Evolutionary conservation across 495 filamentous ascomycete species (phyloP), one percentile per base, ranked within the genome.

Genomic region (Aspergillus homomorphus): DNA sequence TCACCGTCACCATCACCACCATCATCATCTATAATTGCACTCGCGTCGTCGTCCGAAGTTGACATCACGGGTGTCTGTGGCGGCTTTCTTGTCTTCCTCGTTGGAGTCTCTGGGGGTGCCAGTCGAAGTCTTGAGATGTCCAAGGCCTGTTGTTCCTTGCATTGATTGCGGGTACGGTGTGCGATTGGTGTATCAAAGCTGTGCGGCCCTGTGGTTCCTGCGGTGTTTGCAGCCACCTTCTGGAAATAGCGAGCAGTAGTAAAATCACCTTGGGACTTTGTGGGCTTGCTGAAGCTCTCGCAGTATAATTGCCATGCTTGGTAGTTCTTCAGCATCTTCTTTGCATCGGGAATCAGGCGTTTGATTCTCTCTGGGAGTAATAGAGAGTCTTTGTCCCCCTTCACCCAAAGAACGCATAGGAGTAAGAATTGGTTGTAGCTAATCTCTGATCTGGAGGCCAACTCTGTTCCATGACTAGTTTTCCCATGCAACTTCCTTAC

Each of bases 81-180:
- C 45, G 22, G 18, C n/a, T 22, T 10, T 12, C 23, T 30, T 48
- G 30, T 21, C 23, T 56, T 48, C 16, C 4, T 38, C 4, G 53
- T 4, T 19, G 53, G 53, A 4, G 53, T 56, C 23, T 56, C 3
- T 1, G 53, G 53, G 18, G 3, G 41, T 3, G n/a, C 7, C 23
- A 26, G 16, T 48, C 10, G 45, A 0, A 21, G 21, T 51, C n/a
- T 57, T 10, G 55, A 51, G 10, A 33, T 57, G 16, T 50, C 45
- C 4, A 38, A 6, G 10, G 26, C 38, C 8, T n/a, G n/a, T n/a
- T 21, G 20, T 18, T 50, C 19, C 8, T 23, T 3, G 9, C 1
- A 75, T 76, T 0, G 73, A 75, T 50, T 30, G n/a, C 58, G 44
- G 16, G 58, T 60, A 8, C 44, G 58, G 5, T 22, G 43, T 18